phyloP scores from a whole-genome alignment of 208 protist species.

The Angomonas desouzai region DNA sequence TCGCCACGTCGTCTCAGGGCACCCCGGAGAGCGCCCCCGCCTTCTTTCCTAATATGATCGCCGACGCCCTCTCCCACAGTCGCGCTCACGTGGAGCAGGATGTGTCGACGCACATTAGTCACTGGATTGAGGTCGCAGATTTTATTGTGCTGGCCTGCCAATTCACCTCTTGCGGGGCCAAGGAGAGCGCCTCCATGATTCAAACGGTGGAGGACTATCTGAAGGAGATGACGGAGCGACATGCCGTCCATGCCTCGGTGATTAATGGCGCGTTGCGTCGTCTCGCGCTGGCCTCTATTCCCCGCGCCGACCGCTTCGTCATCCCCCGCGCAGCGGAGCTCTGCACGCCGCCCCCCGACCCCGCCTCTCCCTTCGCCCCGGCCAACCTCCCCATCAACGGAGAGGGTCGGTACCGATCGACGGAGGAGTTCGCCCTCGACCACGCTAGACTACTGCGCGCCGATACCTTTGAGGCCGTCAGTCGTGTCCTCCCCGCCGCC shows the following conservation, averaged over 20 bases:
- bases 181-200: conserved; percentile 17
- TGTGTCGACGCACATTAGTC: conserved; percentile 19
- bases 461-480: conserved; percentile 80
- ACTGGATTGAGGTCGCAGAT: conserved; percentile 56
- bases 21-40: conserved; percentile 7
- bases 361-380: conserved; percentile 54
- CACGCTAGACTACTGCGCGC: conserved; percentile 80
- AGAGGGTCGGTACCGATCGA: conserved; percentile 26
- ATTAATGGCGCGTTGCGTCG: conserved; percentile 23
- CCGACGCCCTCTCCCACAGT: conserved; percentile 22
- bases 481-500: conserved; percentile 54
- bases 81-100: neutral
- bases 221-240: neutral
- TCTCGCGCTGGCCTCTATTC: conserved; percentile 7
- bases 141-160: conserved; percentile 67
- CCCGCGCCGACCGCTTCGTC: conserved; percentile 16
- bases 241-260: conserved; percentile 1
- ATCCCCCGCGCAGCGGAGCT: conserved; percentile 68
- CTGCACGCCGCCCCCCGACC: conserved; percentile 42
- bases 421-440: conserved; percentile 61
- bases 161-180: conserved; percentile 19
- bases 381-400: conserved; percentile 72
- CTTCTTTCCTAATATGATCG: conserved; percentile 72
- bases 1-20: conserved; percentile 15
- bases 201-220: conserved; percentile 18